Evolutionary conservation across 1,139 yeast species (phyloP).

Genomic region (Magnusiomyces paraingens): DNA sequence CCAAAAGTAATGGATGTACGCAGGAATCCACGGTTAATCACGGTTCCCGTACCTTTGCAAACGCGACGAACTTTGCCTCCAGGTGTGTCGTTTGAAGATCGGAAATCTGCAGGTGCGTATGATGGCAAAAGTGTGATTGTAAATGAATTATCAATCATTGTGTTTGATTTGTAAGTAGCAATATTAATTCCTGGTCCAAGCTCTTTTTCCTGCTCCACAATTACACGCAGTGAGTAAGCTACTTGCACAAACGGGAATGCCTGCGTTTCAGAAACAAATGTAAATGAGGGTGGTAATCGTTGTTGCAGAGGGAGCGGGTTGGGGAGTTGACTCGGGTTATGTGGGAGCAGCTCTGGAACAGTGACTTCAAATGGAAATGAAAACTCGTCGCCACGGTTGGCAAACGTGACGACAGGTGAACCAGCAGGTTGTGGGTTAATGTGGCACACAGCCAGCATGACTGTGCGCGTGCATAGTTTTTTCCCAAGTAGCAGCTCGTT

Average conservation of each 20-base stretch:
- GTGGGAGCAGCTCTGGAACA: neutral
- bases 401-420: neutral
- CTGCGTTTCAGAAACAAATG: neutral
- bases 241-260: neutral
- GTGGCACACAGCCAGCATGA: neutral
- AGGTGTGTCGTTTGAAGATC: neutral
- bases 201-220: neutral
- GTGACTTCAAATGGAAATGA: neutral
- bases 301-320: neutral
- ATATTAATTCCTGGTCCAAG: neutral
- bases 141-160: neutral
- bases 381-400: neutral
- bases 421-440: neutral
- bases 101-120: neutral
- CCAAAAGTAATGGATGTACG: slow-evolving; percentile 8
- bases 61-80: neutral
- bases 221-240: neutral
- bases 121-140: neutral
- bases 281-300: slow-evolving; percentile 1
- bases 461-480: neutral
- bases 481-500: neutral
- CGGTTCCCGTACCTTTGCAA: neutral
- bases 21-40: slow-evolving; percentile 5
- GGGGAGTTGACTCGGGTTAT: neutral
- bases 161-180: neutral